A percentile compares a stretch with the other conserved stretches of the same genome.
phyloP scores from a whole-genome alignment of 176 grass and related monocot genomes.

The Avena insularis region DNA sequence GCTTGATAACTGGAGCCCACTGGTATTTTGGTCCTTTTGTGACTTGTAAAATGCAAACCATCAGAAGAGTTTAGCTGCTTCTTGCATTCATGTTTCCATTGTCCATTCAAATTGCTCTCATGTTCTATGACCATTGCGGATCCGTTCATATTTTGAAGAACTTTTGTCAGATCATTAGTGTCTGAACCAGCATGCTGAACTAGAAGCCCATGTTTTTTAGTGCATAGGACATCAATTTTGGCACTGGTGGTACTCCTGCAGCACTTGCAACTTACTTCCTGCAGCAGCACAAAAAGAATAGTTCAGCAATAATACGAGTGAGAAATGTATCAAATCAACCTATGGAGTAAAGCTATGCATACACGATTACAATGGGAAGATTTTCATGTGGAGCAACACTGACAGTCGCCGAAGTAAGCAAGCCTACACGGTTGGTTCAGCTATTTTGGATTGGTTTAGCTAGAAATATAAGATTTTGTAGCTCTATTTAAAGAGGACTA shows the following conservation, averaged over 20 bases:
- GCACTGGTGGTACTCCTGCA: slow-evolving; percentile 29
- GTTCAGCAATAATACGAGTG: slow-evolving; percentile 9
- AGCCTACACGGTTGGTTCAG: background rate
- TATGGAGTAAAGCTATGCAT: background rate
- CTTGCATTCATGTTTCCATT: slow-evolving; percentile 20
- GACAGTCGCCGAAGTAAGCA: background rate
- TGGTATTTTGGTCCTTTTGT: background rate
- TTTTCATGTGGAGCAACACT: background rate
- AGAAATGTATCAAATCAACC: slow-evolving; percentile 1
- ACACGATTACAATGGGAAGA: background rate
- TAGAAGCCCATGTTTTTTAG: slow-evolving; percentile 14
- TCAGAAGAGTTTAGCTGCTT: slow-evolving; percentile 35
- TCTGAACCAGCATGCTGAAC: background rate
- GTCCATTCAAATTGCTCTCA: slow-evolving; percentile 17
- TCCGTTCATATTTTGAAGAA: slow-evolving; percentile 31
- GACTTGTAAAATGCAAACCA: slow-evolving; percentile 44
- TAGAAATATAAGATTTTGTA: background rate
- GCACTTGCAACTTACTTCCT: slow-evolving; percentile 48
- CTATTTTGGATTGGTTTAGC: background rate
- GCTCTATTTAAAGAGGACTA: slow-evolving; percentile 17
- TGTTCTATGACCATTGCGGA: slow-evolving; percentile 7
- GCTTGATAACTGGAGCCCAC: slow-evolving; percentile 51
- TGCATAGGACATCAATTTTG: slow-evolving; percentile 8
- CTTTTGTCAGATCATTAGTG: slow-evolving; percentile 16
- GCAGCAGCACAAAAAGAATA: slow-evolving; percentile 15